These are phyloP conservation scores for Pythium sukuiense DNA, from an alignment of 352 stramenopile genomes.

Conservation along the genomic window DNA sequence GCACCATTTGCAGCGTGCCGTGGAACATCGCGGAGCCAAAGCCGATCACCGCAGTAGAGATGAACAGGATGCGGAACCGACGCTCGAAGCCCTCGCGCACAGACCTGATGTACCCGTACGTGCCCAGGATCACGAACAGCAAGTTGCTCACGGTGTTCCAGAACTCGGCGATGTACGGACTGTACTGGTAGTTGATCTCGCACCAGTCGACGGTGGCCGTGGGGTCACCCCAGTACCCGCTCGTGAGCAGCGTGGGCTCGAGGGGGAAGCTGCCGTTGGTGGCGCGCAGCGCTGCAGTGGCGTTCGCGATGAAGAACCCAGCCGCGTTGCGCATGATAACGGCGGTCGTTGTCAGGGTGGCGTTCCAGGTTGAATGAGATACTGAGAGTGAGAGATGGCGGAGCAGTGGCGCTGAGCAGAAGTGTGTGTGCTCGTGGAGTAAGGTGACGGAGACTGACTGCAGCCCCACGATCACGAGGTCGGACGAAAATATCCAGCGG, in stretches of 20 bases:
- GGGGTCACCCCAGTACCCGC: conserved; percentile 47
- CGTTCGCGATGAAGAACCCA: too few species aligned
- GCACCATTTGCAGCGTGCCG: conserved; percentile 75
- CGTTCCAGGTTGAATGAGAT: not conserved
- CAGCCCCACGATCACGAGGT: not conserved
- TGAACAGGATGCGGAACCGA: conserved; percentile 71
- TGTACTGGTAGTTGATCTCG: conserved; percentile 81
- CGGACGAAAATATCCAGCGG: conserved; percentile 3
- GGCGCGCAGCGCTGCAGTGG: not conserved
- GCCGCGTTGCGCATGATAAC: too few species aligned
- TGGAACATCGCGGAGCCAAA: conserved; percentile 88
- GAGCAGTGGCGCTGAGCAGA: not conserved
- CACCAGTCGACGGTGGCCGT: conserved; percentile 89
- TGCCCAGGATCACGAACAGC: conserved; percentile 73
- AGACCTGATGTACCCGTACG: conserved; percentile 65
- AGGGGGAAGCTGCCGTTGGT: not conserved
- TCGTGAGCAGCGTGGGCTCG: not conserved
- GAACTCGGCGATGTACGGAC: conserved; percentile 83
- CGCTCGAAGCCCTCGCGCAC: conserved; percentile 69
- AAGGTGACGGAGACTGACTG: too few species aligned
- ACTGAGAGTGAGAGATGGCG: not conserved
- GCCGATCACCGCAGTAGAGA: conserved; percentile 76
- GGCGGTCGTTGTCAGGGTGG: too few species aligned
- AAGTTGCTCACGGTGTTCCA: conserved; percentile 89
- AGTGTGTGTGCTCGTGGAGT: not conserved